Evolutionary conservation across 805 yeast genomes (phyloP).

Genomic region (Yamadazyma phyllophila): DNA sequence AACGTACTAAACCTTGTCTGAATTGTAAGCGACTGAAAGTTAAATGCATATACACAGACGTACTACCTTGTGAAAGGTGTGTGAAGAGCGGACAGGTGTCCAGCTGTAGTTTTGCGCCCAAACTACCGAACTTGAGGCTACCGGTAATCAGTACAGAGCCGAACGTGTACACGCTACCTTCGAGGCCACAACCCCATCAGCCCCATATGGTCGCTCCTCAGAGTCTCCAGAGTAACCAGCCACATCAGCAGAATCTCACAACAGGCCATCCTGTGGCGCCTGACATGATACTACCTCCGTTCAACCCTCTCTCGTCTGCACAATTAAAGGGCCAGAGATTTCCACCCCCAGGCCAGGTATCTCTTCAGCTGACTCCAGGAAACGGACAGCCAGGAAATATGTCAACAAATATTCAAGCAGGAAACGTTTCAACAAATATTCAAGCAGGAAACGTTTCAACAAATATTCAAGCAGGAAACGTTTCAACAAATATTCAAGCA

Average conservation of each 20-base stretch:
- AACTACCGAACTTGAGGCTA: constrained; percentile 43
- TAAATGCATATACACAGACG: constrained; percentile 50
- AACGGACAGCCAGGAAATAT: too few relatives aligned
- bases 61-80: constrained; percentile 60
- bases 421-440: too few relatives aligned
- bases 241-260: too few relatives aligned
- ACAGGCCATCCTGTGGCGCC: too few relatives aligned
- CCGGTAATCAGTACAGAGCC: constrained; percentile 18
- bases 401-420: background rate
- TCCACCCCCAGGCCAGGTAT: background rate
- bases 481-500: too few relatives aligned
- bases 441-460: background rate
- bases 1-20: constrained; percentile 58
- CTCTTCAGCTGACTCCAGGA: too few relatives aligned
- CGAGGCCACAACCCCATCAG: background rate
- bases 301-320: background rate
- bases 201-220: background rate
- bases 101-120: constrained; percentile 54
- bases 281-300: constrained; percentile 6
- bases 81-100: constrained; percentile 43
- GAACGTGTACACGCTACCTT: background rate
- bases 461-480: background rate
- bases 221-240: too few relatives aligned
- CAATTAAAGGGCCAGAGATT: background rate
- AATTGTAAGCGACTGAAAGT: constrained; percentile 63